Evolutionary conservation across 768 basidiomycete species (phyloP), one percentile per base, ranked within the genome.

Genomic region (Psilocybe cyanescens): DNA sequence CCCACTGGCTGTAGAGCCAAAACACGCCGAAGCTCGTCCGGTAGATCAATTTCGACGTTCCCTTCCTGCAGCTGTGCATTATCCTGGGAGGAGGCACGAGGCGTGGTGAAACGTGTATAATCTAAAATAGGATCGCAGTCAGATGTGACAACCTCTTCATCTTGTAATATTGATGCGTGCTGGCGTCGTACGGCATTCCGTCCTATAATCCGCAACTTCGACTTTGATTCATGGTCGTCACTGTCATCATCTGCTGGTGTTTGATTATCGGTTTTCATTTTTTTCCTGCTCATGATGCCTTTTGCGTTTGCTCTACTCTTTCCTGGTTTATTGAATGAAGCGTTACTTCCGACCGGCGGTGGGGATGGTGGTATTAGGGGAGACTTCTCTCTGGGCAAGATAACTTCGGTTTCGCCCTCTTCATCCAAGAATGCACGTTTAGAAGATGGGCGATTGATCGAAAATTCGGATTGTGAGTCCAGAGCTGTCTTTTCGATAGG

Each of bases 321-420:
- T 41, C 54, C 59, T 55, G 70, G 63, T 55, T 63, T 67, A 50
- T 63, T 62, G 24, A 64, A 65, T 24, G 68, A 61, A 5, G 67
- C 58, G 17, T 66, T 70, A 31, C 70, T 62, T 39, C 74, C 69
- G 24, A 74, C 74, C 3, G 82, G 81, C 16, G 88, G 86, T n/a
- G 90, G 90, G 16, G 91, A 90, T 16, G 90, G 89, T 6, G 89
- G 88, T 55, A 91, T 70, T 51, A 90, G 80, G 29, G 71, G 67
- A 6, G 75, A 73, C 52, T 68, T 69, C 51, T 53, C 33, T 28
- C 63, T 63, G 6, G 56, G 71, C 50, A 65, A 58, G 45, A 58
- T 50, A 58, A 69, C 70, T 46, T 61, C 62, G 16, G 65, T 67
- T 39, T 73, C 75, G 30, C 62, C 55, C 31, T 74, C 75, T 44